These are phyloP conservation scores for Trametes cubensis DNA, from an alignment of 768 basidiomycete genomes.

Conservation along the genomic window DNA sequence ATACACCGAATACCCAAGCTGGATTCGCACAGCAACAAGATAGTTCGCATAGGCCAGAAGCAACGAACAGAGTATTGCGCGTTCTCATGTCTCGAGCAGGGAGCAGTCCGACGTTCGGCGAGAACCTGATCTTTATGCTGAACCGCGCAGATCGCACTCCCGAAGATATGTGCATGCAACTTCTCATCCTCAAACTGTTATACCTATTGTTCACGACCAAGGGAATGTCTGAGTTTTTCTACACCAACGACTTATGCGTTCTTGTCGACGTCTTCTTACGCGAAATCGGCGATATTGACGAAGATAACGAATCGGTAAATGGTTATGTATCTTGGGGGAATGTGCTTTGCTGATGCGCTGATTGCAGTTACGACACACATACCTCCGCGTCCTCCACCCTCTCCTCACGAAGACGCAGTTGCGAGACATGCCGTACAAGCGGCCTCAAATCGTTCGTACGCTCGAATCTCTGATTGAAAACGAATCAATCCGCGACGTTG, in stretches of 20 bases:
- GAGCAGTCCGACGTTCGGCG: conserved; percentile 93
- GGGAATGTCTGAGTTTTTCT: conserved; percentile 94
- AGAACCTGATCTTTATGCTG: conserved; percentile 99
- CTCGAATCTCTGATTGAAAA: conserved; percentile 79
- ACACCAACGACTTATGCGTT: conserved; percentile 95
- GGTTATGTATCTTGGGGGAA: not conserved
- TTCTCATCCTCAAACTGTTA: conserved; percentile 90
- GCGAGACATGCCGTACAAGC: conserved; percentile 83
- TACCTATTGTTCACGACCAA: conserved; percentile 94
- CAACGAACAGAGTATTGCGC: conserved; percentile 77
- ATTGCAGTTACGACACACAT: conserved; percentile 86
- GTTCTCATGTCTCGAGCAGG: conserved; percentile 84
- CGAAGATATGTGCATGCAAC: conserved; percentile 93
- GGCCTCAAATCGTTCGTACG: conserved; percentile 81
- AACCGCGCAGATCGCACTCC: conserved; percentile 92
- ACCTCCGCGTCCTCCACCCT: conserved; percentile 93
- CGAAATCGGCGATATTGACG: conserved; percentile 88
- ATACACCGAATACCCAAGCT: conserved; percentile 25
- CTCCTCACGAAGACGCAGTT: conserved; percentile 94
- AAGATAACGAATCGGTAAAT: conserved; percentile 90
- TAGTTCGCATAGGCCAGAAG: conserved; percentile 38
- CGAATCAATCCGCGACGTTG: conserved; percentile 77
- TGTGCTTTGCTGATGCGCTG: not conserved
- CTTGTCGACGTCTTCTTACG: conserved; percentile 98
- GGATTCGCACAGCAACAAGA: conserved; percentile 15